Conservation (phyloP, 202 grass and related monocot species). For the Zoysia matrella region DNA sequence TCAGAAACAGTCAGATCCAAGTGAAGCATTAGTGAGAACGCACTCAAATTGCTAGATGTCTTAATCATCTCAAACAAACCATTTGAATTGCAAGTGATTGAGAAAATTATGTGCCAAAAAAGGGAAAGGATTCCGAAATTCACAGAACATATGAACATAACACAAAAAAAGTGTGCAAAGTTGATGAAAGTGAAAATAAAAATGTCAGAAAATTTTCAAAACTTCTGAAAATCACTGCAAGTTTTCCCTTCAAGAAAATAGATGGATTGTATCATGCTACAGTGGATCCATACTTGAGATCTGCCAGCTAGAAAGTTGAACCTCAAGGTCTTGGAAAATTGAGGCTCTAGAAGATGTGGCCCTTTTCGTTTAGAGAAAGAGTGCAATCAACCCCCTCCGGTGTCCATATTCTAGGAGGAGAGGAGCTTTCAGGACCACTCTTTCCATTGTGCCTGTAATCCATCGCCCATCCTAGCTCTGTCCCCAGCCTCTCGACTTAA, state of each 20-base stretch:
- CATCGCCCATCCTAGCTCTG: conserved; percentile 39
- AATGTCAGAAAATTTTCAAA: conserved; percentile 1
- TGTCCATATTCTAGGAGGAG: conserved; percentile 32
- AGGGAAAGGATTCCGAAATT: background rate
- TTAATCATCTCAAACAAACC: background rate
- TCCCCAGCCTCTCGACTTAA: conserved; percentile 30
- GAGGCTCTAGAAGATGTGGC: conserved; percentile 24
- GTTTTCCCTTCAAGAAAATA: background rate
- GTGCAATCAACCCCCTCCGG: conserved; percentile 23
- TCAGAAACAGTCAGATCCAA: background rate
- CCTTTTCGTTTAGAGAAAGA: conserved; percentile 41
- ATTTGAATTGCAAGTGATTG: conserved; percentile 4
- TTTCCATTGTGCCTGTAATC: conserved; percentile 31
- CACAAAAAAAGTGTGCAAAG: background rate
- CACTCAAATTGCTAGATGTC: background rate
- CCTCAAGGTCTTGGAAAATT: conserved; percentile 38
- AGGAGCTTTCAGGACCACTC: conserved; percentile 64
- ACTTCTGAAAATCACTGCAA: conserved; percentile 1
- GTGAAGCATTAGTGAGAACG: background rate
- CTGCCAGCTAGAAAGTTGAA: conserved; percentile 48
- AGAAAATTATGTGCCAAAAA: background rate
- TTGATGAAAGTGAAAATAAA: background rate
- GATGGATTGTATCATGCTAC: conserved; percentile 29
- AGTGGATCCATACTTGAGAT: conserved; percentile 41
- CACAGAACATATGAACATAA: background rate